Percentiles rank a stretch among this genome's conserved stretches.
phyloP scores from a whole-genome alignment of 352 stramenopile genomes.

The Thalassiosira allenii region DNA sequence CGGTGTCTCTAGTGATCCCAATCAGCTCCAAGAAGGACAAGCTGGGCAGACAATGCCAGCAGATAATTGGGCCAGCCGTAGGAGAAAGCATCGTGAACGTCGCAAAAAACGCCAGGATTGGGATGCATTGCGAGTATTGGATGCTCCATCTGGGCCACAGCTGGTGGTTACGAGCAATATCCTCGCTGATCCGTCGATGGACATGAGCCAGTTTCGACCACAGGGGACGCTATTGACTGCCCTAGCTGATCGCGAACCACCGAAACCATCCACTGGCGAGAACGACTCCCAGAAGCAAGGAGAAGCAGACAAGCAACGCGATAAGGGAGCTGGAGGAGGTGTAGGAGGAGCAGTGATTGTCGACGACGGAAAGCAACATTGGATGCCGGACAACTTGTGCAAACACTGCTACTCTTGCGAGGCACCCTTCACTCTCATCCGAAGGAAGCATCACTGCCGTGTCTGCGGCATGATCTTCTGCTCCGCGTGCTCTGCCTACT shows the following conservation, averaged over 20 bases:
- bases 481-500: conserved; percentile 78
- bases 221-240: neutral
- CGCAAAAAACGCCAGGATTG: conserved; percentile 42
- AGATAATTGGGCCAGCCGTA: conserved; percentile 26
- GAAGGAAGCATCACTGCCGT: conserved; percentile 86
- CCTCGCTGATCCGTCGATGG: no score
- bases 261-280: neutral
- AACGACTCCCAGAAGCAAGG: neutral
- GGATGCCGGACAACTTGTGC: conserved; percentile 86
- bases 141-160: neutral
- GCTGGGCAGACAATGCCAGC: neutral
- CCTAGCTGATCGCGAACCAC: neutral
- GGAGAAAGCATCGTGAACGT: conserved; percentile 28
- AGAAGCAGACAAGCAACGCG: neutral
- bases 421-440: conserved; percentile 82
- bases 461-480: conserved; percentile 88
- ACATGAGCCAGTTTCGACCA: no score
- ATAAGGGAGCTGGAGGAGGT: no score
- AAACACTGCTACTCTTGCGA: conserved; percentile 85
- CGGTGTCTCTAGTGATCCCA: no score
- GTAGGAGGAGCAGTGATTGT: conserved; percentile 62
- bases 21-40: neutral
- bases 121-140: conserved; percentile 23
- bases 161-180: neutral
- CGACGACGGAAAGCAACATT: conserved; percentile 78